Evolutionary conservation across 106 monocot genomes (phyloP).

Genomic region (Agapanthus africanus): DNA sequence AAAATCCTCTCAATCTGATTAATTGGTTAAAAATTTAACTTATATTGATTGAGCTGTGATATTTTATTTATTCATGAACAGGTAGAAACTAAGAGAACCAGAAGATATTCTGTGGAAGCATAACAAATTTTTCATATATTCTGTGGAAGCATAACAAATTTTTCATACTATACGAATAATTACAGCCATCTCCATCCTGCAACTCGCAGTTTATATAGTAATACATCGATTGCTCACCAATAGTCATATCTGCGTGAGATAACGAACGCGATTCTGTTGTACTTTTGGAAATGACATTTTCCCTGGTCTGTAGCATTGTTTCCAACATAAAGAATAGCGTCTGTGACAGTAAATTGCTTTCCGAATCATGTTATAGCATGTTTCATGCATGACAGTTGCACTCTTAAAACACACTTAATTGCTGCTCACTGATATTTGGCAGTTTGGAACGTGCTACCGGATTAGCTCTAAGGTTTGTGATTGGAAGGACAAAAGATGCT

Average conservation of each 20-base stretch:
- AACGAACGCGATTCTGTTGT: too few relatives aligned
- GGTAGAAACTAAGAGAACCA: background rate
- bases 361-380: background rate
- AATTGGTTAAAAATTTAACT: background rate
- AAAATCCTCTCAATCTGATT: background rate
- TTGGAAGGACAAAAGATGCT: constrained; percentile 54
- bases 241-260: too few relatives aligned
- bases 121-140: too few relatives aligned
- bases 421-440: constrained; percentile 6
- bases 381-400: background rate
- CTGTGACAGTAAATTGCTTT: background rate
- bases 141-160: too few relatives aligned
- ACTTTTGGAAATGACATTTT: background rate
- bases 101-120: background rate
- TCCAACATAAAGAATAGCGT: background rate
- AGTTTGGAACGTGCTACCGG: constrained; percentile 79
- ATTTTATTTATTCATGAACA: background rate
- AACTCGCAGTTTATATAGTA: too few relatives aligned
- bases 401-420: too few relatives aligned
- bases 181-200: too few relatives aligned
- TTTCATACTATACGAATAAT: too few relatives aligned
- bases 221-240: too few relatives aligned
- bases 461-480: constrained; percentile 86
- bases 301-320: background rate
- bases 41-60: background rate